phyloP scores from a whole-genome alignment of 129 eudicot genomes.

The Heracleum sosnowskyi region DNA sequence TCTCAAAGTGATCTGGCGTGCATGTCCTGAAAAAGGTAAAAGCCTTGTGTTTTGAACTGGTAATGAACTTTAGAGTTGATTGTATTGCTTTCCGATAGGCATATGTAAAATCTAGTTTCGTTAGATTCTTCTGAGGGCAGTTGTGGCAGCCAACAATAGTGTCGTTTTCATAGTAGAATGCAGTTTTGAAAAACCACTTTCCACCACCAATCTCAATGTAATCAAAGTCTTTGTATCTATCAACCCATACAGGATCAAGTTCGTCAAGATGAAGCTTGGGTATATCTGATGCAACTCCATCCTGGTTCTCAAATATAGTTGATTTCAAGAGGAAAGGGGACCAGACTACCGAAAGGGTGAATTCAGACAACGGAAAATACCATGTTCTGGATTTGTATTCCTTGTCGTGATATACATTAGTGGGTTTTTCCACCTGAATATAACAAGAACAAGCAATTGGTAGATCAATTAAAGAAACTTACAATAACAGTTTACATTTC shows the following conservation, averaged over 20 bases:
- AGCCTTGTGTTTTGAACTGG: slow-evolving; percentile 29
- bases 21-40: slow-evolving; percentile 41
- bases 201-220: slow-evolving; percentile 61
- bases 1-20: slow-evolving; percentile 82
- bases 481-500: no score
- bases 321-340: slow-evolving; percentile 69
- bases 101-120: slow-evolving; percentile 34
- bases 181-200: slow-evolving; percentile 72
- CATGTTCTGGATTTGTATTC: slow-evolving; percentile 55
- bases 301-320: slow-evolving; percentile 48
- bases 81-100: slow-evolving; percentile 51
- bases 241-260: slow-evolving; percentile 49
- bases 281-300: slow-evolving; percentile 50
- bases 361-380: slow-evolving; percentile 43
- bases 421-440: slow-evolving; percentile 51
- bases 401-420: slow-evolving; percentile 65
- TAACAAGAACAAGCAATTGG: neutral
- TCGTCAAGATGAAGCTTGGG: slow-evolving; percentile 56
- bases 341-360: slow-evolving; percentile 72
- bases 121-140: slow-evolving; percentile 39
- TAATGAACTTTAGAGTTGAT: slow-evolving; percentile 31
- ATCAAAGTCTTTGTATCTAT: slow-evolving; percentile 40
- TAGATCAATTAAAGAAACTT: neutral
- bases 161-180: slow-evolving; percentile 63
- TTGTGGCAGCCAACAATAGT: slow-evolving; percentile 55